Evolutionary conservation across 129 eudicot species (phyloP), one percentile per base, ranked within the genome.

Genomic region (Kitagawia praeruptora): DNA sequence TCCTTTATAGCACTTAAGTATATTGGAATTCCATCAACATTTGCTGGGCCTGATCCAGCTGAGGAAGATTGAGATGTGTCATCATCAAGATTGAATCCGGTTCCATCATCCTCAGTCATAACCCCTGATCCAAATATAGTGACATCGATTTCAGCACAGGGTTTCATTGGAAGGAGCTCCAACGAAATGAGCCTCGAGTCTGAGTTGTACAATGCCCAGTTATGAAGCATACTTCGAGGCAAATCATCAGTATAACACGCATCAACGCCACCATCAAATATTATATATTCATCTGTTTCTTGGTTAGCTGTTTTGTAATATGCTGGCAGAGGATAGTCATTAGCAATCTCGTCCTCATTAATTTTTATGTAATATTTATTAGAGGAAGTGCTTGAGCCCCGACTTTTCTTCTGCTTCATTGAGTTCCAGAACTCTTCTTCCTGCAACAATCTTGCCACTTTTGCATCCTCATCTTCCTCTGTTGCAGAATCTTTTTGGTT

Each of bases 131-230:
- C 97, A 85, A 84, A 95, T 64, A 95, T 90, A 2, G 97, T 89
- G 21, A 95, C 99, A 83, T 95, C 99, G 70, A 95, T 95, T 16
- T 95, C 97, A 14, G 91, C 96, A 89, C 99, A 95, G 18, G 99
- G 96, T 85, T 90, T 95, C 96, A 95, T 85, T n/a, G 99, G 99
- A 67, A 95, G 97, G 39, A 95, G 92, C 86, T 95, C 99, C 80
- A 95, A 72, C 31, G 99, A 89, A 80, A 95, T 91, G 84, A 95
- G 79, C 80, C 99, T 84, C 15, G 96, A 89, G 83, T 95, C 99
- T 18, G 96, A 90, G 79, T 95, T 95, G 85, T 95, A 95, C 13
- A 95, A 87, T 49, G 99, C 89, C 99, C 99, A 95, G 77, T 92
- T 89, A 79, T 95, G 99, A 70, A 95, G 95, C 99, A 90, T 95